Conservation (phyloP, 371 early-diverging fungal species). For the Actinomortierella ambigua region DNA sequence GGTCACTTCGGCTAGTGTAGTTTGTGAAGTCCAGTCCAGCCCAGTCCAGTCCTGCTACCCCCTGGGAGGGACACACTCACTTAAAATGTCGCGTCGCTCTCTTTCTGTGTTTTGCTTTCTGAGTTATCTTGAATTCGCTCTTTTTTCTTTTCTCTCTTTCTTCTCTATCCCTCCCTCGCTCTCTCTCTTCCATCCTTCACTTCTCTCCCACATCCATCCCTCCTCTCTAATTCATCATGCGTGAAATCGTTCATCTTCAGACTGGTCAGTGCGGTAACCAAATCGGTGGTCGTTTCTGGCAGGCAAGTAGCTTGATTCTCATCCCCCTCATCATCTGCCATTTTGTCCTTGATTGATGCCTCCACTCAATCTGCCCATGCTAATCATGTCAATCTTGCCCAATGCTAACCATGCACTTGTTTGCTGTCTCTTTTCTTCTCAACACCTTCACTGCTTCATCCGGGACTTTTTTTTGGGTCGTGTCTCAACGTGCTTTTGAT, state of each 20-base stretch:
- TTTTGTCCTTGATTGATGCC: background rate
- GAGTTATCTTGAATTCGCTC: background rate
- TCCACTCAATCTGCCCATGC: conserved; percentile 7
- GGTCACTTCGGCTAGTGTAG: conserved; percentile 2
- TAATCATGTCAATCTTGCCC: background rate
- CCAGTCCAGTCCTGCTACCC: conserved; percentile 10
- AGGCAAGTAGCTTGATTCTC: conserved; percentile 3
- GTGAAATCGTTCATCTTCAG: conserved; percentile 99
- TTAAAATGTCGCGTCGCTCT: conserved; percentile 1
- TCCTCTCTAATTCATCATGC: conserved; percentile 69
- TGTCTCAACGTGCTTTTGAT: too few relatives aligned
- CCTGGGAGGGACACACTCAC: conserved; percentile 1
- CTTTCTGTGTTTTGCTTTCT: conserved; percentile 1
- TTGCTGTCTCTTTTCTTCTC: too few relatives aligned
- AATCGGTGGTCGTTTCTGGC: conserved; percentile 54
- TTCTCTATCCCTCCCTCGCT: background rate
- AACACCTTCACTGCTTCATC: too few relatives aligned
- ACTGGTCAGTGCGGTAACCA: conserved; percentile 97
- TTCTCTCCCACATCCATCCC: conserved; percentile 1
- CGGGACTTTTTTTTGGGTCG: too few relatives aligned
- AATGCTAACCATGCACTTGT: too few relatives aligned
- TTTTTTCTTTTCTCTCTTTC: conserved; percentile 1
- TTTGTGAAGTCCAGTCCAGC: background rate
- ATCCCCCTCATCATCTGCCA: background rate
- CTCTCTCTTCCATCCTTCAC: conserved; percentile 3